These are phyloP conservation scores for Peltaster fructicola DNA, from an alignment of 2,329 filamentous ascomycete species.

Conservation along the genomic window DNA sequence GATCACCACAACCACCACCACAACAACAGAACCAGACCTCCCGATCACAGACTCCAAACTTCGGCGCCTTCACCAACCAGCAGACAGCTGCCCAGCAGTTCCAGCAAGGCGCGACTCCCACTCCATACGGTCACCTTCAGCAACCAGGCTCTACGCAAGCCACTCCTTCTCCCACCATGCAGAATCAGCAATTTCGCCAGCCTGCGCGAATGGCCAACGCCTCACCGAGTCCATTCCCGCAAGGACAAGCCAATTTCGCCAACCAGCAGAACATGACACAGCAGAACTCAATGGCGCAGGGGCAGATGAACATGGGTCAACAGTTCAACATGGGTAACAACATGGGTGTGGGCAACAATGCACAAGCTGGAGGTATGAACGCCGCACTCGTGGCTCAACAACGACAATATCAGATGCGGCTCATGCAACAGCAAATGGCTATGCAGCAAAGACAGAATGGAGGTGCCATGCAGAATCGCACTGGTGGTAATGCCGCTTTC, in stretches of 20 bases:
- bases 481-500: too few relatives aligned
- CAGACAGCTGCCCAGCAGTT: conserved; percentile 33
- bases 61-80: conserved; percentile 48
- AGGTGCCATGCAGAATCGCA: conserved; percentile 15
- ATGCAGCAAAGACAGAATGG: conserved; percentile 26
- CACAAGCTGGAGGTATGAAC: conserved; percentile 17
- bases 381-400: too few relatives aligned
- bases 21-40: conserved; percentile 60
- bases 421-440: conserved; percentile 58
- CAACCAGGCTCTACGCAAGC: conserved; percentile 65
- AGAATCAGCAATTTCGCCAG: conserved; percentile 53
- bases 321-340: too few relatives aligned
- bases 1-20: conserved; percentile 63
- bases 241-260: conserved; percentile 10
- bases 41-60: conserved; percentile 68
- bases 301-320: conserved; percentile 17
- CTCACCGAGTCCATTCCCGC: conserved; percentile 67
- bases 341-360: too few relatives aligned
- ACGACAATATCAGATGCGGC: conserved; percentile 69
- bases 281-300: conserved; percentile 5
- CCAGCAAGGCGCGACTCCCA: conserved; percentile 47
- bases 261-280: conserved; percentile 23
- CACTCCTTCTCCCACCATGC: conserved; percentile 85
- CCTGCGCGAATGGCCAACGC: conserved; percentile 64
- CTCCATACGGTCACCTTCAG: conserved; percentile 66